A percentile compares a stretch with the other conserved stretches of the same genome.
These are phyloP conservation scores for Butyriboletus loyo DNA, from an alignment of 768 basidiomycete genomes.

Conservation along the genomic window DNA sequence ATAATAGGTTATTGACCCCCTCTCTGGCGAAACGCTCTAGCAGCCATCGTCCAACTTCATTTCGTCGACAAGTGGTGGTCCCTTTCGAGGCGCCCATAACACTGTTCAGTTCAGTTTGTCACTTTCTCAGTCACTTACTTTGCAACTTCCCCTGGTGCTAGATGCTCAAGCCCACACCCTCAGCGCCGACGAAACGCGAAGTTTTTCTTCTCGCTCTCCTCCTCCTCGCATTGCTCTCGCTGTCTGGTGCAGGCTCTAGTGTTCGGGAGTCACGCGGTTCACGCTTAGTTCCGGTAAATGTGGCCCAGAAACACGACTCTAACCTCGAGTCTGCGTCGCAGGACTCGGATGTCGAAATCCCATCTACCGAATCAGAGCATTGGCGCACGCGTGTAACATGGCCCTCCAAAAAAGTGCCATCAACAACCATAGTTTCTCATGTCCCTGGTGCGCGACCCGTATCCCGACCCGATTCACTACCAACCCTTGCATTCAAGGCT, in stretches of 20 bases:
- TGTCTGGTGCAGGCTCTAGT: constrained; percentile 30
- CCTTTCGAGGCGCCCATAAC: neutral
- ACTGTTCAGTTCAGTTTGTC: neutral
- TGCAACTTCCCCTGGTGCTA: neutral
- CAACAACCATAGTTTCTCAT: constrained; percentile 71
- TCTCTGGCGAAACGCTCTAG: too few relatives aligned
- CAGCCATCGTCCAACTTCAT: too few relatives aligned
- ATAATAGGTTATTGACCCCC: constrained; percentile 2
- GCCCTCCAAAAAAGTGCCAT: constrained; percentile 40
- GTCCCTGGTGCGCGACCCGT: constrained; percentile 53
- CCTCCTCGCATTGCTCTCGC: constrained; percentile 45
- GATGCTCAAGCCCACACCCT: constrained; percentile 19
- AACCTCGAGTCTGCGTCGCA: neutral
- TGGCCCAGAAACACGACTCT: neutral
- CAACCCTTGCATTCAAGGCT: constrained; percentile 48
- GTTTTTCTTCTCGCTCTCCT: constrained; percentile 47
- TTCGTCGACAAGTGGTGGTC: too few relatives aligned
- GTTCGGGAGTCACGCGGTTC: constrained; percentile 3
- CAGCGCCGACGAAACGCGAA: constrained; percentile 56
- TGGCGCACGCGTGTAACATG: constrained; percentile 40
- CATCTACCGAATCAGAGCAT: constrained; percentile 17
- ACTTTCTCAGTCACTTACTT: neutral
- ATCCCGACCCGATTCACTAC: neutral
- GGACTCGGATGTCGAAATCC: constrained; percentile 1
- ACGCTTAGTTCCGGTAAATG: constrained; percentile 5